Conservation (phyloP, 352 stramenopile genomes). For the Phytophthora nicotianae region DNA sequence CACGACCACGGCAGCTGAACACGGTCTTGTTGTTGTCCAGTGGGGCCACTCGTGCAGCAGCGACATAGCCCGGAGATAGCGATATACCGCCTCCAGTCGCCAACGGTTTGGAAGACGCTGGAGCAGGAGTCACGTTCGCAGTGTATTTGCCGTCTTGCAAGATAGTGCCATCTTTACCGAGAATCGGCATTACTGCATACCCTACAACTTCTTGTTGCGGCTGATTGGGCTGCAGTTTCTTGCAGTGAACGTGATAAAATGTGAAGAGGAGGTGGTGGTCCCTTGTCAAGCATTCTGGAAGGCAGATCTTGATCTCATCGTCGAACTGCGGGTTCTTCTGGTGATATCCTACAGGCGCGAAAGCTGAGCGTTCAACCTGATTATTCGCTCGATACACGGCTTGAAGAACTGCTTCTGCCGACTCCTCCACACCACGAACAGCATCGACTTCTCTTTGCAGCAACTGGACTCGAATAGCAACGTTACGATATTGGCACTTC, state of each 20-base stretch:
- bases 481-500: conserved; percentile 69
- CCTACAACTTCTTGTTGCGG: conserved; percentile 71
- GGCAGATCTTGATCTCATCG: conserved; percentile 72
- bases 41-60: conserved; percentile 26
- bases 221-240: conserved; percentile 66
- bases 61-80: conserved; percentile 51
- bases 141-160: conserved; percentile 53
- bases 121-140: conserved; percentile 43
- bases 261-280: conserved; percentile 70
- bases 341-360: conserved; percentile 75
- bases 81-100: conserved; percentile 30
- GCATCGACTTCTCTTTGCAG: conserved; percentile 53
- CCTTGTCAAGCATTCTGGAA: conserved; percentile 56
- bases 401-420: conserved; percentile 34
- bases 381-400: conserved; percentile 47
- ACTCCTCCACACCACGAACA: conserved; percentile 48
- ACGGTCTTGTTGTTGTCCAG: conserved; percentile 45
- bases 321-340: conserved; percentile 81
- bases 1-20: conserved; percentile 49
- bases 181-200: conserved; percentile 54
- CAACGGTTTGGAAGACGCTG: conserved; percentile 21
- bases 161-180: conserved; percentile 54
- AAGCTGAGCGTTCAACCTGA: conserved; percentile 32
- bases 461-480: conserved; percentile 70
- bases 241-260: conserved; percentile 86